A percentile compares a stretch with the other conserved stretches of the same genome.
Conservation (phyloP, 108 stramenopile genomes). For the Nannochloropsis salina region DNA sequence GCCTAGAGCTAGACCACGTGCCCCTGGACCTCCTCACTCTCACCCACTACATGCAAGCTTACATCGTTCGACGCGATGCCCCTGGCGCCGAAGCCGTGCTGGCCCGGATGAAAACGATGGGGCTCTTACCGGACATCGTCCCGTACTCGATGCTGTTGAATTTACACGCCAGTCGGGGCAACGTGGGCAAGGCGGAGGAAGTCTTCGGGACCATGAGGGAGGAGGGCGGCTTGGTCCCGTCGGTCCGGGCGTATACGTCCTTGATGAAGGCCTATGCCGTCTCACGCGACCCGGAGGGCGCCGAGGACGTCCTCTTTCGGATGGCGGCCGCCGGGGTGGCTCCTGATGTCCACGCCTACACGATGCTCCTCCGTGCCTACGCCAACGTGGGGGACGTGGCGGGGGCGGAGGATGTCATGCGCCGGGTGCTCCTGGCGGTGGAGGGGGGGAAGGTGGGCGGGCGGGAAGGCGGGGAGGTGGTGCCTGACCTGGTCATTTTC, state of each 20-base stretch:
- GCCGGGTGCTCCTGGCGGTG: not conserved
- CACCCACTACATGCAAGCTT: conserved; percentile 2
- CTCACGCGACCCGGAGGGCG: not conserved
- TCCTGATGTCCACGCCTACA: not conserved
- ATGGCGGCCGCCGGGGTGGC: not conserved
- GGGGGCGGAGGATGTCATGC: not conserved
- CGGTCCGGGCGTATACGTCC: not conserved
- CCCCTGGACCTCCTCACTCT: not conserved
- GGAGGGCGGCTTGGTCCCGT: not conserved
- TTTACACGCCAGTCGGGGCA: not conserved
- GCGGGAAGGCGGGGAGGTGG: not conserved
- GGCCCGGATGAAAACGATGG: not conserved
- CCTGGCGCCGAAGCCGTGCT: not conserved
- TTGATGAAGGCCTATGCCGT: conserved; percentile 6
- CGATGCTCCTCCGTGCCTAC: not conserved
- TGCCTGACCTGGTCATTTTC: not conserved
- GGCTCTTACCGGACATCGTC: not conserved
- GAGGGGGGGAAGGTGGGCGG: conserved; percentile 15
- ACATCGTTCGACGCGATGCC: not conserved
- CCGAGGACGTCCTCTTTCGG: not conserved
- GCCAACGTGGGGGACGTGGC: not conserved
- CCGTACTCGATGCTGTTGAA: not conserved
- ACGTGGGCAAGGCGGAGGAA: not conserved
- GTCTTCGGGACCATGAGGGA: not conserved
- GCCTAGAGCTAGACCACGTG: not conserved